Evolutionary conservation across 331 rosid species (phyloP), one percentile per base, ranked within the genome.

Genomic region (Saraca asoca): DNA sequence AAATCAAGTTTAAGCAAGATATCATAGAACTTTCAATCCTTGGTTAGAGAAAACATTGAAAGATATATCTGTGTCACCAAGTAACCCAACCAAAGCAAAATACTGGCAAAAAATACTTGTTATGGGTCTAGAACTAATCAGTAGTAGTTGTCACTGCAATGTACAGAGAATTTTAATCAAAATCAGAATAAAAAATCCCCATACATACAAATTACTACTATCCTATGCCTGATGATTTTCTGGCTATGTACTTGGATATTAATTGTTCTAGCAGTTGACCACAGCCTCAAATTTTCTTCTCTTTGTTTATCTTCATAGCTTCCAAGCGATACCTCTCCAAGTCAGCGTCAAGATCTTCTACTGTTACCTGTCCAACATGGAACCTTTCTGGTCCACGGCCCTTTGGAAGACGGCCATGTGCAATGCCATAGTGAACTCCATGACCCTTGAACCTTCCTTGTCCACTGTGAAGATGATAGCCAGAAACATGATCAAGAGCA

Each of bases 241-340:
- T 35, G 37, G 33, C 69, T 65, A 64, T 70, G 29, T 55, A 65
- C 69, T 43, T 53, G 42, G n/a, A 48, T 29, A 55, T 4, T 14
- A 16, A 35, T 59, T 41, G 24, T 43, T 51, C 18, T 20, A 58
- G 52, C 77, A 42, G 66, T 51, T 33, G 24, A 7, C 35, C 51
- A 10, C 29, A 20, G 29, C 34, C 39, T 67, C 72, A 64, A 49
- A 72, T 62, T 68, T 45, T 31, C 12, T 45, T 31, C 12, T 31
- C 31, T 49, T 9, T 18, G 20, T 61, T 72, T 37, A 53, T 17
- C 78, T 17, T 24, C 77, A 10, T 66, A 65, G 79, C 83, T 35
- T 73, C 71, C 4, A 20, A 62, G 64, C 37, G 83, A 77, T 87
- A 85, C 48, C 19, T 76, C 77, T 67, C 90, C 81, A 80, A 71